phyloP scores from a whole-genome alignment of 129 eudicot genomes.

The Tagetes erecta region DNA sequence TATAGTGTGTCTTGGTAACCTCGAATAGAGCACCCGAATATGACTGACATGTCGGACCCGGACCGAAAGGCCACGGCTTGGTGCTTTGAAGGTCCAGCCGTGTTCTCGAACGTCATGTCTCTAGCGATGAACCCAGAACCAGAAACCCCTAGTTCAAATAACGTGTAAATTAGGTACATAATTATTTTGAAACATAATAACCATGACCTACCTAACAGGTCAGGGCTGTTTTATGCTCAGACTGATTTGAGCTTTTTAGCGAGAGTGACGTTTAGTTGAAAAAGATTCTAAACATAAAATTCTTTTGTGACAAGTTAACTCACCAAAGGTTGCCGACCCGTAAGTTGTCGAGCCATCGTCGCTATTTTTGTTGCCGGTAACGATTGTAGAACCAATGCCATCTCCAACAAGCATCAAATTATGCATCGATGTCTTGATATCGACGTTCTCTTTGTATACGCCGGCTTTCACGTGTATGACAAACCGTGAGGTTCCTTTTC shows the following conservation, averaged over 20 bases:
- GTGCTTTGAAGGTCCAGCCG: constrained; percentile 72
- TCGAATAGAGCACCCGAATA: constrained; percentile 51
- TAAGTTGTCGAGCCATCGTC: constrained; percentile 56
- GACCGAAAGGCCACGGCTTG: constrained; percentile 72
- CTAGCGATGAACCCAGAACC: constrained; percentile 57
- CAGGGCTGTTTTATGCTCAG: too few relatives aligned
- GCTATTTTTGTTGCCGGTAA: constrained; percentile 39
- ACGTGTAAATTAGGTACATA: not conserved
- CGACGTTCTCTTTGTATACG: constrained; percentile 54
- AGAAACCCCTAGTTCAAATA: constrained; percentile 37
- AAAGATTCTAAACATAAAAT: not conserved
- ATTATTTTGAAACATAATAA: not conserved
- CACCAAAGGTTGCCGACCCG: constrained; percentile 59
- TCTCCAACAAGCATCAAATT: constrained; percentile 61
- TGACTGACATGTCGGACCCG: constrained; percentile 52
- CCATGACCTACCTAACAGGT: too few relatives aligned
- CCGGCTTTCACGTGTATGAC: constrained; percentile 56
- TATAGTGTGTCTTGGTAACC: constrained; percentile 77
- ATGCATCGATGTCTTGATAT: constrained; percentile 32
- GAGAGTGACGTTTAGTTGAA: constrained; percentile 19
- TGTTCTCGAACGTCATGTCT: constrained; percentile 65
- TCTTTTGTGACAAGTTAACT: constrained; percentile 29
- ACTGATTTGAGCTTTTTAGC: too few relatives aligned
- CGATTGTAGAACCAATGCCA: constrained; percentile 50
- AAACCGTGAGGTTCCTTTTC: constrained; percentile 41